Evolutionary conservation across 1,284 basidiomycete species (phyloP).

Genomic region (Ustilago xerochloae): DNA sequence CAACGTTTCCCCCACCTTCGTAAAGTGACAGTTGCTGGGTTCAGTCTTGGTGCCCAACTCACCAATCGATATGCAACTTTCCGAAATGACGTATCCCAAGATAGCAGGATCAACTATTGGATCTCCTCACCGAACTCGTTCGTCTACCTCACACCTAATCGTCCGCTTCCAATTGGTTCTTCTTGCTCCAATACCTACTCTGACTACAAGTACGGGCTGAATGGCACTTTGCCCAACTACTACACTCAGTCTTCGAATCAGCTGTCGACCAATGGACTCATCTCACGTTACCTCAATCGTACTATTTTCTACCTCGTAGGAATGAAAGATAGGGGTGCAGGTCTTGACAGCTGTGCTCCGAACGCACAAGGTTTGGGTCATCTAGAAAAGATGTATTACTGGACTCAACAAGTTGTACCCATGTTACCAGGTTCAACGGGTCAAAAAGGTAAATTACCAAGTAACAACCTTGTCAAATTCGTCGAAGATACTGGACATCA

Average conservation of each 20-base stretch:
- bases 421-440: conserved; percentile 44
- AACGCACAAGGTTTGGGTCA: conserved; percentile 55
- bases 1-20: conserved; percentile 54
- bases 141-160: conserved; percentile 51
- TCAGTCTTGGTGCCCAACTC: conserved; percentile 59
- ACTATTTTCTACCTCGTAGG: conserved; percentile 60
- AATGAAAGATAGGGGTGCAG: conserved; percentile 31
- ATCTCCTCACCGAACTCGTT: conserved; percentile 58
- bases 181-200: conserved; percentile 37
- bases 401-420: conserved; percentile 53
- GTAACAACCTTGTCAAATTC: conserved; percentile 31
- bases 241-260: conserved; percentile 2
- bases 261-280: conserved; percentile 12
- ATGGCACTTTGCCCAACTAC: conserved; percentile 57
- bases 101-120: conserved; percentile 54
- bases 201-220: conserved; percentile 65
- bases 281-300: conserved; percentile 38
- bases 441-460: conserved; percentile 34
- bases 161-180: conserved; percentile 29
- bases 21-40: conserved; percentile 62
- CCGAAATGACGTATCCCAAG: conserved; percentile 35
- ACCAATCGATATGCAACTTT: conserved; percentile 57
- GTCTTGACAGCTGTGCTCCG: conserved; percentile 48
- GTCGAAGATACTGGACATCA: conserved; percentile 49
- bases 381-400: conserved; percentile 58